A percentile compares a stretch with the other conserved stretches of the same genome.
phyloP scores from a whole-genome alignment of 345 rosid genomes.

The Syzygium aqueum region DNA sequence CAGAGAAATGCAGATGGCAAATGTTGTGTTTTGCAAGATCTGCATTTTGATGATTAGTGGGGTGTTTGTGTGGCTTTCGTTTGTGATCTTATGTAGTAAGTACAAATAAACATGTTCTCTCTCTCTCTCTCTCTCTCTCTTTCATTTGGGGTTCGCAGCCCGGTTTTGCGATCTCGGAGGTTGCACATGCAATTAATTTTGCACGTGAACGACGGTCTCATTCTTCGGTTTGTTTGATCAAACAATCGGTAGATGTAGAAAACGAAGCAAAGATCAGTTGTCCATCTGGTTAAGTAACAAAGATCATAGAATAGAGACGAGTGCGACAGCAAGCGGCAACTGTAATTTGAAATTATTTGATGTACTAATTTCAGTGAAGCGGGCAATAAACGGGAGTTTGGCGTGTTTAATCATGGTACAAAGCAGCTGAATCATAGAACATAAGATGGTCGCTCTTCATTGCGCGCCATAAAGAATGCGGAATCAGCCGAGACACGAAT shows the following conservation, averaged over 20 bases:
- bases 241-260: not conserved
- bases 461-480: not conserved
- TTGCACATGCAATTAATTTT: too few species aligned
- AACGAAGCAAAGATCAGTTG: not conserved
- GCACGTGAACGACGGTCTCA: not conserved
- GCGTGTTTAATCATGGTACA: not conserved
- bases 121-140: not conserved
- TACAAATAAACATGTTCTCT: not conserved
- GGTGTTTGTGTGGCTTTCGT: not conserved
- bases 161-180: not conserved
- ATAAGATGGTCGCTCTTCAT: not conserved
- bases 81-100: not conserved
- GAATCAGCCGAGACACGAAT: conserved; percentile 30
- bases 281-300: not conserved
- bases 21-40: not conserved
- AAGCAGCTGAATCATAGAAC: not conserved
- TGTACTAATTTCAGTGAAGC: not conserved
- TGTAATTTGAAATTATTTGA: not conserved
- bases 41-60: not conserved
- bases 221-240: not conserved
- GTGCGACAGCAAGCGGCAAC: not conserved
- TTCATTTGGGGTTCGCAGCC: not conserved
- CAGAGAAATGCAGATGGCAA: not conserved
- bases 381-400: not conserved
- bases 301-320: not conserved